Evolutionary conservation across 108 stramenopile genomes (phyloP).

Genomic region (Licmophora abbreviata): DNA sequence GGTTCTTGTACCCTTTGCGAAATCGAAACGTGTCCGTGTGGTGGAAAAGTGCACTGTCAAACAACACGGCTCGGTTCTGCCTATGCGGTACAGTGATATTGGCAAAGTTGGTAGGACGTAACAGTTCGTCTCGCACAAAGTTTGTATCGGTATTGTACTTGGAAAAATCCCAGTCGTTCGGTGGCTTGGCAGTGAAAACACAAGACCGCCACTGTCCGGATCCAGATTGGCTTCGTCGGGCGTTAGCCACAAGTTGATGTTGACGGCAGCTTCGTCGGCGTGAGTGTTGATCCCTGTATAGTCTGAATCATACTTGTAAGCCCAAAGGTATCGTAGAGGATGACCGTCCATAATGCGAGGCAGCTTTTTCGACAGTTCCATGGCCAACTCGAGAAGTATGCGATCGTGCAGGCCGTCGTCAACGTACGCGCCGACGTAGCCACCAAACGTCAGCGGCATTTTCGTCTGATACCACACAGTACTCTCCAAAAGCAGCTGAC

Average conservation of each 20-base stretch:
- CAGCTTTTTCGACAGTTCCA: conserved; percentile 35
- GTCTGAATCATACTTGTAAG: conserved; percentile 57
- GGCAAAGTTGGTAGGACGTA: conserved; percentile 46
- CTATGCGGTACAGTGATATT: conserved; percentile 65
- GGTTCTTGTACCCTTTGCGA: conserved; percentile 58
- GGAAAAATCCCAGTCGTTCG: conserved; percentile 49
- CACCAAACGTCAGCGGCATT: conserved; percentile 47
- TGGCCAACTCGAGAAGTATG: conserved; percentile 41
- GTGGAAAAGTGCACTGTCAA: conserved; percentile 79
- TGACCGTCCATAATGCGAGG: conserved; percentile 49
- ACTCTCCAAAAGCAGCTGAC: conserved; percentile 22
- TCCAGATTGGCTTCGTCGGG: conserved; percentile 66
- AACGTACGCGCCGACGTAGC: conserved; percentile 62
- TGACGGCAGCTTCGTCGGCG: conserved; percentile 75
- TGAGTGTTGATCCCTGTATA: conserved; percentile 62
- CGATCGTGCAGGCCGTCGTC: conserved; percentile 67
- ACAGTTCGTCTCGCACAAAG: conserved; percentile 32
- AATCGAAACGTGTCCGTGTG: conserved; percentile 61
- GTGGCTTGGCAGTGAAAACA: conserved; percentile 73
- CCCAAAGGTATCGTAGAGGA: conserved; percentile 56
- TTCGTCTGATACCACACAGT: conserved; percentile 63
- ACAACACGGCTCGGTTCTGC: conserved; percentile 74
- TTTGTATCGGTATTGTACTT: conserved; percentile 55
- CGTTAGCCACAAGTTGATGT: conserved; percentile 79
- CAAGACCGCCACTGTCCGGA: conserved; percentile 55